These are phyloP conservation scores for Talaromyces islandicus DNA, from an alignment of 2,329 filamentous ascomycete genomes.

Conservation along the genomic window DNA sequence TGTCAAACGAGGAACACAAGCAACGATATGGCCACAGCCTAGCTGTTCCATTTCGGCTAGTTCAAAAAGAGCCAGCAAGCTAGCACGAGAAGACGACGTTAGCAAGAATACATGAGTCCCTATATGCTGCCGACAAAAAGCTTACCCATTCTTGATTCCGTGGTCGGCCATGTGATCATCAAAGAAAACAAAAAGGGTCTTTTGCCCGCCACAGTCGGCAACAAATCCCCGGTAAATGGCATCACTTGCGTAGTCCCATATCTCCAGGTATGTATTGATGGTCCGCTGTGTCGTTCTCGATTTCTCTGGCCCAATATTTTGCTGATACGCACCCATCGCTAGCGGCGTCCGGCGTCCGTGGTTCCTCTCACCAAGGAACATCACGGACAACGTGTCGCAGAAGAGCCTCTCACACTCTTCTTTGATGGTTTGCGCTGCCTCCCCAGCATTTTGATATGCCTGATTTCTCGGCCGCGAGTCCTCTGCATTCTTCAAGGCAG, in stretches of 20 bases:
- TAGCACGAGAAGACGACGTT: conserved; percentile 28
- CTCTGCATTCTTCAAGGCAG: conserved; percentile 60
- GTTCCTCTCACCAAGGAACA: conserved; percentile 95
- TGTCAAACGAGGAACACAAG: conserved; percentile 71
- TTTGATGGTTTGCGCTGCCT: conserved; percentile 94
- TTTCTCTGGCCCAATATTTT: conserved; percentile 22
- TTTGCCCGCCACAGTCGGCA: conserved; percentile 62
- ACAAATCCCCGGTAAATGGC: conserved; percentile 83
- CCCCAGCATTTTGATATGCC: conserved; percentile 55
- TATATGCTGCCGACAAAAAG: conserved; percentile 15
- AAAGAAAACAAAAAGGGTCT: conserved; percentile 82
- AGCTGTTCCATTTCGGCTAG: conserved; percentile 68
- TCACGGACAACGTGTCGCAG: conserved; percentile 88
- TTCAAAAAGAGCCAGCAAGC: conserved; percentile 85
- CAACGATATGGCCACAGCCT: conserved; percentile 69
- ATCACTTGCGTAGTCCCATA: conserved; percentile 72
- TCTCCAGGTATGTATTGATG: conserved; percentile 32
- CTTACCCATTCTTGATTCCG: conserved; percentile 83
- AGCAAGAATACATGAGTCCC: background rate
- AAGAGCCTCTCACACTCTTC: conserved; percentile 99
- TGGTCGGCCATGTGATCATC: conserved; percentile 64
- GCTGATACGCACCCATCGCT: conserved; percentile 67
- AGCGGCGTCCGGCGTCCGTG: conserved; percentile 70
- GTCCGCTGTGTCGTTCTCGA: conserved; percentile 12
- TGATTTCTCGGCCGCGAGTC: conserved; percentile 36